These are phyloP conservation scores for Dryas octopetala DNA, from an alignment of 306 rosid genomes.

Conservation along the genomic window DNA sequence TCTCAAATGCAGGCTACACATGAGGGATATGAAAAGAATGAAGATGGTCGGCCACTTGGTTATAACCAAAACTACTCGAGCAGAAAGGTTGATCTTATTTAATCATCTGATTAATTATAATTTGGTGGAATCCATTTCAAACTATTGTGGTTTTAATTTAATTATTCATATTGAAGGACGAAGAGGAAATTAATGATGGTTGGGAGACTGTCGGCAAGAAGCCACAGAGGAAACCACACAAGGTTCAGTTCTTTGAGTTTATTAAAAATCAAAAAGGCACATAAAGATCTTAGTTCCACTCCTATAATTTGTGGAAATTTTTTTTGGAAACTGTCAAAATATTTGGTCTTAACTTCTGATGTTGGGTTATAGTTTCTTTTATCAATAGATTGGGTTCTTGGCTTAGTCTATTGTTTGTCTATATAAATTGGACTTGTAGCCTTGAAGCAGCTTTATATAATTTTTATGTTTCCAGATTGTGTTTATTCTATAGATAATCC, in stretches of 20 bases:
- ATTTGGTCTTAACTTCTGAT: neutral
- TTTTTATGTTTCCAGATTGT: neutral
- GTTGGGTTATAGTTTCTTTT: neutral
- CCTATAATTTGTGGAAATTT: neutral
- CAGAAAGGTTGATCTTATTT: conserved; percentile 33
- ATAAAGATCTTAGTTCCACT: conserved; percentile 1
- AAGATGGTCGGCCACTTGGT: conserved; percentile 27
- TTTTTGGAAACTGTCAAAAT: neutral
- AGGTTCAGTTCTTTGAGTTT: conserved; percentile 48
- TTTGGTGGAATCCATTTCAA: neutral
- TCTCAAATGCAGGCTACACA: conserved; percentile 19
- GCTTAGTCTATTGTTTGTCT: neutral
- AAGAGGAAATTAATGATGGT: conserved; percentile 49
- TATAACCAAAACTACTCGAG: conserved; percentile 29
- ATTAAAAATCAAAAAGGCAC: conserved; percentile 7
- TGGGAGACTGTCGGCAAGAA: conserved; percentile 82
- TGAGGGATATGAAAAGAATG: conserved; percentile 20
- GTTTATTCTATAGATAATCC: neutral
- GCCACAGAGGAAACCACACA: conserved; percentile 55
- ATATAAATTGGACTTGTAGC: neutral
- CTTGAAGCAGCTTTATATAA: neutral
- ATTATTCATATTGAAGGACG: conserved; percentile 43
- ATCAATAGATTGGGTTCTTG: neutral
- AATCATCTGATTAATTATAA: neutral
- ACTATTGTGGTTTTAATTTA: conserved; percentile 9